Evolutionary conservation across 129 eudicot species (phyloP).

Genomic region (Gnaphalium uliginosum): DNA sequence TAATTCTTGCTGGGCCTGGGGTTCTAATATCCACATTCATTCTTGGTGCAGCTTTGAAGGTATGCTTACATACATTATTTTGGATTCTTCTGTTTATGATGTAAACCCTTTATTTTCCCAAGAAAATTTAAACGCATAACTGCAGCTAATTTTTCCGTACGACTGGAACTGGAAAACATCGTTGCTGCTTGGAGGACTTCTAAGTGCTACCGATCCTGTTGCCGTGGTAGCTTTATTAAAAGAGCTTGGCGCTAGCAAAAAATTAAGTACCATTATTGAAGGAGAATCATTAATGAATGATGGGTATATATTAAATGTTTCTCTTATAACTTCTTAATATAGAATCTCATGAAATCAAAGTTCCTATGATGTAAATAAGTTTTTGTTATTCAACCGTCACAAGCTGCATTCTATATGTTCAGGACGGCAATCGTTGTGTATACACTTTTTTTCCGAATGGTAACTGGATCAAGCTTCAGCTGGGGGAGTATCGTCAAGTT

Average conservation of each 20-base stretch:
- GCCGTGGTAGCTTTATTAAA: slow-evolving; percentile 93
- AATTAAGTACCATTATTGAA: slow-evolving; percentile 88
- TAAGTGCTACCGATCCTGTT: slow-evolving; percentile 98
- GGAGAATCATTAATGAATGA: slow-evolving; percentile 99
- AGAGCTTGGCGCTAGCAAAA: slow-evolving; percentile 99
- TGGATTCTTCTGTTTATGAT: not conserved
- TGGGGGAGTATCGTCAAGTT: slow-evolving; percentile 66
- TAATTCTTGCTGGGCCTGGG: slow-evolving; percentile 98
- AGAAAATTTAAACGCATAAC: slow-evolving; percentile 3
- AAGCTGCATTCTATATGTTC: slow-evolving; percentile 23
- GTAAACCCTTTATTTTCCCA: slow-evolving; percentile 5
- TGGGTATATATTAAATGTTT: slow-evolving; percentile 56
- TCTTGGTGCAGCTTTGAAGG: slow-evolving; percentile 88
- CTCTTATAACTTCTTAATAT: slow-evolving; percentile 1
- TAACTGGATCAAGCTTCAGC: slow-evolving; percentile 65
- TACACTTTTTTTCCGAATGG: slow-evolving; percentile 81
- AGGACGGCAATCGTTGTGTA: slow-evolving; percentile 92
- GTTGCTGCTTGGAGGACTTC: slow-evolving; percentile 93
- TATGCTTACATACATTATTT: slow-evolving; percentile 22
- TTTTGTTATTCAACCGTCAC: not conserved
- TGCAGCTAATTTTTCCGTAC: slow-evolving; percentile 80
- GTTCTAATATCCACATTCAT: slow-evolving; percentile 86
- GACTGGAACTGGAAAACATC: slow-evolving; percentile 95
- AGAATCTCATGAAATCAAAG: not conserved
- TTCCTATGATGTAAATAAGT: slow-evolving; percentile 13